Base-by-base conservation (phyloP, 23 red algal species). In the Porphyridium purpureum region DNA sequence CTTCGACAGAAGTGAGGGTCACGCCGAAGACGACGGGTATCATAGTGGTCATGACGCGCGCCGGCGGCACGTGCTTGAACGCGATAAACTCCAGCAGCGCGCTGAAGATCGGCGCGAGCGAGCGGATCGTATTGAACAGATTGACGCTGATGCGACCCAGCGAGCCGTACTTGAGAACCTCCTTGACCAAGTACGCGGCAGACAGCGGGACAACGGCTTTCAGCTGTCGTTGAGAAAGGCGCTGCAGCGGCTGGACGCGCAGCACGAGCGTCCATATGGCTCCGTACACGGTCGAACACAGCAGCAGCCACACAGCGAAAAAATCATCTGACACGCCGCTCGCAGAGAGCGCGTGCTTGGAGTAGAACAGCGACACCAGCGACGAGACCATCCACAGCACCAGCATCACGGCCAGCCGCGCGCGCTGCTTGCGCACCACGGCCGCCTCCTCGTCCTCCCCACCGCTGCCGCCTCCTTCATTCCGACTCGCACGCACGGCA, bases 81-180 rank as follows among this genome's bases (percentile, higher is more conserved):
- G 55, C 53, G 23, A 79, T 11, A 2, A 54, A 33, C 53, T 79
- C 73, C 27, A 79, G 32, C n/a, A 55, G 26, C n/a, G 66, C 50
- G 33, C 52, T 68, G 15, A 79, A 65, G 2, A 65, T 50, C 9
- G 73, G 73, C 3, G 57, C 73, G 4, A 79, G 55, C 1, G 73
- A 64, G 5, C 73, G 73, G 25, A 65, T 65, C 17, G 73, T 79
- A 27, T 79, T 79, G 55, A 79, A 50, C 33, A 79, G 63, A 31
- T 79, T 79, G 33, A 79, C 73, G 50, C 57, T 64, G 4, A 79
- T 59, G 11, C 73, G 62, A 17, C 57, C 60, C 23, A 79, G 46
- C 28, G 73, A 50, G 35, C 49, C 73, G 23, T 79, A 79, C 62
- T 79, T 79, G 21, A 79, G 62, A 27, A 79, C 52, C 57, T 79